Percentiles rank a stretch among this genome's conserved stretches.
phyloP scores from a whole-genome alignment of 1,139 yeast species.

The Scheffersomyces cryptocercus region DNA sequence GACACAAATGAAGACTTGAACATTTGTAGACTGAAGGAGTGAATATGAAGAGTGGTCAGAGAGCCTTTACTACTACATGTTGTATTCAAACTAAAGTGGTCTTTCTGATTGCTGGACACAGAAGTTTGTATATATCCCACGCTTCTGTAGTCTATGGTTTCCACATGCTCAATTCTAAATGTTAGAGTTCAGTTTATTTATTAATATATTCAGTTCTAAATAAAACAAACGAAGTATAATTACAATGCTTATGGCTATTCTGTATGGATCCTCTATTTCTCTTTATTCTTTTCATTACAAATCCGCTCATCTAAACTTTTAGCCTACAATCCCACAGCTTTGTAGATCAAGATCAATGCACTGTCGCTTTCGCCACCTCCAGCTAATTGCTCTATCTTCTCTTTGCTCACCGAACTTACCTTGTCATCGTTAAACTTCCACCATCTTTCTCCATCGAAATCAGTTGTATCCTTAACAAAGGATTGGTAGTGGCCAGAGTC shows the following conservation, averaged over 20 bases:
- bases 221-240: too few species aligned
- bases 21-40: too few species aligned
- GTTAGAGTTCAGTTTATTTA: not conserved
- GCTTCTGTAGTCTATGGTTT: not conserved
- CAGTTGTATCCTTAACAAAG: conserved; percentile 71
- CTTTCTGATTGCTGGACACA: too few species aligned
- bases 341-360: conserved; percentile 84
- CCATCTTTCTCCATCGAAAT: conserved; percentile 74
- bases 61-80: too few species aligned
- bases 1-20: too few species aligned
- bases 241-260: too few species aligned
- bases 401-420: conserved; percentile 74
- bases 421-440: conserved; percentile 94
- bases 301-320: not conserved
- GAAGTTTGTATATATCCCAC: too few species aligned
- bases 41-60: too few species aligned
- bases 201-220: conserved; percentile 1
- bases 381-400: conserved; percentile 78
- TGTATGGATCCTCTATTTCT: not conserved
- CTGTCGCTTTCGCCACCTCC: conserved; percentile 99
- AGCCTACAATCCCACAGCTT: conserved; percentile 63
- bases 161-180: not conserved
- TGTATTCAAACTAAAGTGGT: too few species aligned
- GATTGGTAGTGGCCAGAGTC: conserved; percentile 98
- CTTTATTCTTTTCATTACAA: not conserved